Evolutionary conservation across 495 filamentous ascomycete genomes (phyloP).

Genomic region (Penicillium herquei): DNA sequence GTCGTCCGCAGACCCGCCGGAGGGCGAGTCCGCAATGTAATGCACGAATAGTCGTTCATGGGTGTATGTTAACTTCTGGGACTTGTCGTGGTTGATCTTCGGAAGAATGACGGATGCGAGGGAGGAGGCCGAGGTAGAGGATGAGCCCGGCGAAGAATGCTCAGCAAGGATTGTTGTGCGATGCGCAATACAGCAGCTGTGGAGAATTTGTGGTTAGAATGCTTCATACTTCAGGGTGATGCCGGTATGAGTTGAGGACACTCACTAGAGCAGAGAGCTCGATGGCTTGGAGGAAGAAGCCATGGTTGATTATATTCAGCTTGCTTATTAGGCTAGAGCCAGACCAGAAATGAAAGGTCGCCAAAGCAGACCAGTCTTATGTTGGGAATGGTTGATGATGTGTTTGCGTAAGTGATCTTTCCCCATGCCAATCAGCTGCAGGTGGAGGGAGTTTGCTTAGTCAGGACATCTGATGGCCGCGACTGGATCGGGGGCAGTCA

Average conservation of each 20-base stretch:
- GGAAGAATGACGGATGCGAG: constrained; percentile 94
- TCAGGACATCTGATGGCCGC: too few relatives aligned
- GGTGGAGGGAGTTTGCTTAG: too few relatives aligned
- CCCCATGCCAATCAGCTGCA: too few relatives aligned
- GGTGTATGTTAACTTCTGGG: constrained; percentile 92
- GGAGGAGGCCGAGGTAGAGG: constrained; percentile 70
- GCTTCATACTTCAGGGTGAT: background rate
- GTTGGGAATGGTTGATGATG: too few relatives aligned
- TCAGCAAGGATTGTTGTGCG: constrained; percentile 89
- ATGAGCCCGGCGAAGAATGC: constrained; percentile 72
- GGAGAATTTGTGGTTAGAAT: constrained; percentile 16
- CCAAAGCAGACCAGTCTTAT: too few relatives aligned
- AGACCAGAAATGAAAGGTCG: too few relatives aligned
- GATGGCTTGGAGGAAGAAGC: constrained; percentile 75
- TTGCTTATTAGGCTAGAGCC: too few relatives aligned
- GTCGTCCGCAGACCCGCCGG: constrained; percentile 47
- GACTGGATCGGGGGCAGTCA: too few relatives aligned
- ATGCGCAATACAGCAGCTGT: constrained; percentile 86
- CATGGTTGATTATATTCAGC: constrained; percentile 42
- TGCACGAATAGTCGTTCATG: constrained; percentile 90
- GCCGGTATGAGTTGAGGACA: constrained; percentile 4
- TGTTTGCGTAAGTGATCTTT: too few relatives aligned
- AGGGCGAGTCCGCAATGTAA: constrained; percentile 86
- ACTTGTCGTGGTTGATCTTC: constrained; percentile 77
- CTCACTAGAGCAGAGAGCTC: constrained; percentile 79